phyloP scores from a whole-genome alignment of 2,329 filamentous ascomycete genomes.

The Pseudogymnoascus sp. region DNA sequence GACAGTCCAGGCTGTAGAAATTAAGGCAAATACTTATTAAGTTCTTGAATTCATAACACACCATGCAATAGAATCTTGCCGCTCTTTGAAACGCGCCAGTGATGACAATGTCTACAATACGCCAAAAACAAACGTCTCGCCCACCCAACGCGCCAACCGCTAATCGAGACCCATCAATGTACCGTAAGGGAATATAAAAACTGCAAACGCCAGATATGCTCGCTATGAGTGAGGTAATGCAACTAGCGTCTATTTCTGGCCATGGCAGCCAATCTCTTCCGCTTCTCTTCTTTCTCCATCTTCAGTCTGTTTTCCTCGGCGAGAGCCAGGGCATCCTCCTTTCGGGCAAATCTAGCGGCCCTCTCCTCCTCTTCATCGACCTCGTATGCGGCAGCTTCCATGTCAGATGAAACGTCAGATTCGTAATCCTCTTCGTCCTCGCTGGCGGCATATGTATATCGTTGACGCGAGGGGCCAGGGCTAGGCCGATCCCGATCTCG shows the following conservation, averaged over 20 bases:
- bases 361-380: conserved; percentile 63
- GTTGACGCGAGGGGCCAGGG: conserved; percentile 30
- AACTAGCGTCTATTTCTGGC: conserved; percentile 21
- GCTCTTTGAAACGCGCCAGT: background rate
- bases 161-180: background rate
- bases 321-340: conserved; percentile 60
- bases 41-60: conserved; percentile 5
- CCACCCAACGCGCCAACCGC: conserved; percentile 5
- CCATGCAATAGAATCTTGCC: background rate
- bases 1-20: background rate
- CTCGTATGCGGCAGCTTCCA: conserved; percentile 69
- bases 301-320: conserved; percentile 54
- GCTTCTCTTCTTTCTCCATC: conserved; percentile 51
- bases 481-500: conserved; percentile 16
- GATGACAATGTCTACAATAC: conserved; percentile 7
- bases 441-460: conserved; percentile 35
- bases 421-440: conserved; percentile 56
- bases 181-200: background rate
- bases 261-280: conserved; percentile 26
- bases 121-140: conserved; percentile 2
- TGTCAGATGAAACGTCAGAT: conserved; percentile 64
- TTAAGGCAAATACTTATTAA: background rate
- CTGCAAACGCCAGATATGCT: conserved; percentile 3
- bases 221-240: conserved; percentile 3
- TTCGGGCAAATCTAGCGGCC: conserved; percentile 54